Evolutionary conservation across 2,329 filamentous ascomycete genomes (phyloP), one percentile per base, ranked within the genome.

Genomic region (Bipolaris oryzae): DNA sequence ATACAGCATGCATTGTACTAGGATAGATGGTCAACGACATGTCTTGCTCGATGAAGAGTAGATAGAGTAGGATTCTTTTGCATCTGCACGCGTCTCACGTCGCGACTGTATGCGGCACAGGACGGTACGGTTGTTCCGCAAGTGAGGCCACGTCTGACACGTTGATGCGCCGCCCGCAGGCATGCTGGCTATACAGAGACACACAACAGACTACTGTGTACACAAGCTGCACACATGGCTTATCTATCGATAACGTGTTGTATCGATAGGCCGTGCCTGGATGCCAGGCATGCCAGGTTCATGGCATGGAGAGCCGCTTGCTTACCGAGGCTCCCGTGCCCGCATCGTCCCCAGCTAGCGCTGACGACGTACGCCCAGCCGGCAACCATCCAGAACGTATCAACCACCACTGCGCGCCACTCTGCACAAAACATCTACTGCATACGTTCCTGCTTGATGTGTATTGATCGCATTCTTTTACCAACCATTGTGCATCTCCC

Each of bases 401-500:
- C 55, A 44, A 56, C 43, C 54, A 53, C 33, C 55, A 55, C 49
- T 58, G 53, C 58, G 58, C 57, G 54, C 50, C 42, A 52, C 50
- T 31, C 21, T 49, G 33, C 35, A 50, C 33, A 37, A 31, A 28
- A 52, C 38, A 15, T 35, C 49, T 37, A 34, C 23, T 37, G 31
- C 47, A 51, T 31, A 42, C 46, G 16, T 37, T 43, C 13, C 39
- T n/a, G 16, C 16, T 49, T 45, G 41, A 50, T 43, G 47, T 43
- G 21, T 46, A 38, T 41, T 41, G 49, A 49, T 28, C 33, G 41
- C 53, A 31, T 31, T 21, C 21, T 37, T 41, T 20, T 37, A 18
- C n/a, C 38, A 28, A 49, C 31, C 15, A 34, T 33, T 51, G 42
- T 21, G 21, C 31, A 33, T 48, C 47, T 41, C 33, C 31, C 18